Evolutionary conservation across 768 basidiomycete species (phyloP), one percentile per base, ranked within the genome.

Genomic region (Leccinum broughii): DNA sequence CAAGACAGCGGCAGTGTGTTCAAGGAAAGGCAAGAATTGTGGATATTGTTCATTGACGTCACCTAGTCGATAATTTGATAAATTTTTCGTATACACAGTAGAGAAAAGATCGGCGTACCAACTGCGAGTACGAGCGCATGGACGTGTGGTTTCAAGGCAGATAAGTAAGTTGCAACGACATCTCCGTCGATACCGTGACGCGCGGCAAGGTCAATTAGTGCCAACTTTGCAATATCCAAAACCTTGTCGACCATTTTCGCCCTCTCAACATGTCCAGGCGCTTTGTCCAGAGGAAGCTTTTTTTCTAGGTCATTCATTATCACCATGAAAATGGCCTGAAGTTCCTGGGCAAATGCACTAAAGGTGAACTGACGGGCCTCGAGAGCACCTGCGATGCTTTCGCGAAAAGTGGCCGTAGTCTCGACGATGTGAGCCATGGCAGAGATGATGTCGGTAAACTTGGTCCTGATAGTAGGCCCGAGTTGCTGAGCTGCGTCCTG

Each of bases 11-110:
- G 67, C n/a, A 15, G 48, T 44, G 37, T 56, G 61, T 24, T 6
- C 7, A 14, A 64, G 8, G 10, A n/a, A 7, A 4, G 65, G 48
- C 9, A 62, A 22, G 2, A 62, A 51, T n/a, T 57, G 14, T 3
- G 60, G 62, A 34, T 64, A n/a, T 28, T 54, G 51, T 14, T 67
- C 62, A 11, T 59, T 58, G 55, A 67, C 64, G 4, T 59, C 62
- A 0, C 62, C 66, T 67, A 34, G 15, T 39, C 22, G 15, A 46
- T 7, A 6, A 2, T 17, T 57, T 13, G 37, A 7, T 14, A 1
- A 4, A 20, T 32, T 32, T 13, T 24, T 8, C 14, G 2, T 6
- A 30, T 24, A 32, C 10, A 28, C 44, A 2, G 13, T 0, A 26
- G n/a, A 11, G 17, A 39, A 22, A 15, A 20, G 20, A 39, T 20